Conservation (phyloP, 176 grass and related monocot genomes). For the Bothriochloa decipiens region DNA sequence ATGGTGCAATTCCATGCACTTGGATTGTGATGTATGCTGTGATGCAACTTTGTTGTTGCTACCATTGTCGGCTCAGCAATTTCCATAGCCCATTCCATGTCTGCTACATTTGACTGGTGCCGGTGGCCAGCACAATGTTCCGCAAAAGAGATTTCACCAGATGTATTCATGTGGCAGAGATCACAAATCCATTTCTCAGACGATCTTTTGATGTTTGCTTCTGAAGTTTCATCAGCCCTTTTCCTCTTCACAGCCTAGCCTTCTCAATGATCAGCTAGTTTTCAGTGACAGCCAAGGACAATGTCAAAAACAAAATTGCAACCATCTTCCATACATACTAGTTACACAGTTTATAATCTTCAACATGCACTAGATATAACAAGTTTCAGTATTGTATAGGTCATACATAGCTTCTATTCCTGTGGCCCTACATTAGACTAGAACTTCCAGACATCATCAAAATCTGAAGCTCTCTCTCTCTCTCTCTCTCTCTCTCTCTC, state of each 20-base stretch:
- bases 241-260: conserved; percentile 46
- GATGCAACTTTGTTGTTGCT: not conserved
- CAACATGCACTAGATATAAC: not conserved
- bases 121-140: not conserved
- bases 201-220: not conserved
- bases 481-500: not conserved
- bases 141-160: not conserved
- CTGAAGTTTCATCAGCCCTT: conserved; percentile 25
- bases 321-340: not conserved
- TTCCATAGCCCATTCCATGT: not conserved
- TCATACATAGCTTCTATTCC: conserved; percentile 8
- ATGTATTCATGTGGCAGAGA: conserved; percentile 3
- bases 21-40: not conserved
- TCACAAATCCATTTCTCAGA: conserved; percentile 6
- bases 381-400: conserved; percentile 2
- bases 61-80: not conserved
- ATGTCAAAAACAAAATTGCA: not conserved
- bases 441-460: not conserved
- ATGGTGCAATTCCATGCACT: conserved; percentile 25
- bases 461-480: not conserved
- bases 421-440: conserved; percentile 11
- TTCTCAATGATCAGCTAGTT: conserved; percentile 17
- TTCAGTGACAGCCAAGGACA: not conserved
- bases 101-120: conserved; percentile 14
- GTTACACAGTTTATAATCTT: not conserved